Conservation (phyloP, 1,284 basidiomycete genomes). For the Coniophora puteana region DNA sequence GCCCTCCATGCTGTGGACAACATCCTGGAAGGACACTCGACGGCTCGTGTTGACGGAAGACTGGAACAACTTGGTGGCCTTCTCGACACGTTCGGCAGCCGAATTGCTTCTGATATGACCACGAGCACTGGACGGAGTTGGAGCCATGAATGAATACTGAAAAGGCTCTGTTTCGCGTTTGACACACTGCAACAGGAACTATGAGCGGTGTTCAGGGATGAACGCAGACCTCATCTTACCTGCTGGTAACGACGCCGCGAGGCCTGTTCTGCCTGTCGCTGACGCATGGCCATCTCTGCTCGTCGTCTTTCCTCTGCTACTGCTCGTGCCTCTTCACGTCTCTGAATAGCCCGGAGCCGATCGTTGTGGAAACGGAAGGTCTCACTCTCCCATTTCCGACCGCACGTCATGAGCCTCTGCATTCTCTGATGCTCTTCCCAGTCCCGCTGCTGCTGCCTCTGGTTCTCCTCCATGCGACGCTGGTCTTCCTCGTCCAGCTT, state of each 20-base stretch:
- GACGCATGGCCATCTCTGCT: conserved; percentile 25
- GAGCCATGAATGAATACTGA: conserved; percentile 25
- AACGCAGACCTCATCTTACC: conserved; percentile 18
- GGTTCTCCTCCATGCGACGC: conserved; percentile 34
- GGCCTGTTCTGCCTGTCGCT: conserved; percentile 8
- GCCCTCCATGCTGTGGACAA: conserved; percentile 57
- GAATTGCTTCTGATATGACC: no score
- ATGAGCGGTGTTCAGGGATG: no score
- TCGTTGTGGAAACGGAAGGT: conserved; percentile 40
- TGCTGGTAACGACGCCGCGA: conserved; percentile 12
- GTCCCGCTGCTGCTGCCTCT: conserved; percentile 33
- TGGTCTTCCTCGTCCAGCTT: conserved; percentile 44
- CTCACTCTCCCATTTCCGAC: conserved; percentile 50
- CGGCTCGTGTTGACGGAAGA: conserved; percentile 9
- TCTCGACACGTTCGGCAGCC: conserved; percentile 9
- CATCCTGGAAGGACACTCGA: conserved; percentile 49
- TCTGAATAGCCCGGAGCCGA: conserved; percentile 31
- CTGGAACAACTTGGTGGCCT: conserved; percentile 1
- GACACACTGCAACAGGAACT: no score
- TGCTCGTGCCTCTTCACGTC: conserved; percentile 34
- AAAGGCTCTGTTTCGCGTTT: conserved; percentile 21
- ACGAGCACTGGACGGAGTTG: conserved; percentile 12
- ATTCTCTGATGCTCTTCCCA: conserved; percentile 33
- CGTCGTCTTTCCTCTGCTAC: conserved; percentile 25
- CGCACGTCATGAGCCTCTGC: conserved; percentile 42